These are phyloP conservation scores for Digitaria exilis DNA, from an alignment of 202 grass and related monocot genomes.

Conservation along the genomic window DNA sequence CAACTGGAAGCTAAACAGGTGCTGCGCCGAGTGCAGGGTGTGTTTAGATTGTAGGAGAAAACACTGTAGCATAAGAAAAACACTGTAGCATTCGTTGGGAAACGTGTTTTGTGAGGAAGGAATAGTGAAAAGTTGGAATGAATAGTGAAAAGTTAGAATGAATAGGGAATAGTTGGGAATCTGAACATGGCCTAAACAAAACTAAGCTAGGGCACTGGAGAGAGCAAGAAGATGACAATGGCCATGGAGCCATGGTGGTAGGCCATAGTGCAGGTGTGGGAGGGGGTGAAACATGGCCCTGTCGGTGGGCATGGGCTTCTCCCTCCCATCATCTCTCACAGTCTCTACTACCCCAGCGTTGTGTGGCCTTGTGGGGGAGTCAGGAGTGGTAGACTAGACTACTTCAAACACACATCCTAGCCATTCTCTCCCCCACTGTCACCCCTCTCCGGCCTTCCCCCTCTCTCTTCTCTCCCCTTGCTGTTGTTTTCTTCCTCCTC, in stretches of 20 bases:
- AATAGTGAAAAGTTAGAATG: no score
- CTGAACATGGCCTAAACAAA: no score
- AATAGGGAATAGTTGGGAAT: no score
- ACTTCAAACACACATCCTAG: constrained; percentile 33
- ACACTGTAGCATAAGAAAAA: no score
- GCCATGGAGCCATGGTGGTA: constrained; percentile 27
- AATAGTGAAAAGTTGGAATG: no score
- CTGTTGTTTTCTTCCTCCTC: not conserved
- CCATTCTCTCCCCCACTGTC: constrained; percentile 25
- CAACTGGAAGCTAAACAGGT: not conserved
- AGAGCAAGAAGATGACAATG: not conserved
- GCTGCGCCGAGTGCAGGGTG: constrained; percentile 14
- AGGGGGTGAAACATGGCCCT: constrained; percentile 75
- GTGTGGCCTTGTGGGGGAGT: not conserved
- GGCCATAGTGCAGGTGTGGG: constrained; percentile 56
- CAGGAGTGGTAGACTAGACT: constrained; percentile 5
- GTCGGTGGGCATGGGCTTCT: constrained; percentile 76
- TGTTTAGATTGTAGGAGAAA: no score
- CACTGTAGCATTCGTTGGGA: no score
- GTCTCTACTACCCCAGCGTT: not conserved
- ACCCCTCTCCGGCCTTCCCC: not conserved
- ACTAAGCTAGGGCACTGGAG: constrained; percentile 13
- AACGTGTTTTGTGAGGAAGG: no score
- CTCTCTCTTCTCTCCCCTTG: not conserved
- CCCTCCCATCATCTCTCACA: constrained; percentile 17